Conservation (phyloP, 345 rosid genomes). For the Populus deltoides region DNA sequence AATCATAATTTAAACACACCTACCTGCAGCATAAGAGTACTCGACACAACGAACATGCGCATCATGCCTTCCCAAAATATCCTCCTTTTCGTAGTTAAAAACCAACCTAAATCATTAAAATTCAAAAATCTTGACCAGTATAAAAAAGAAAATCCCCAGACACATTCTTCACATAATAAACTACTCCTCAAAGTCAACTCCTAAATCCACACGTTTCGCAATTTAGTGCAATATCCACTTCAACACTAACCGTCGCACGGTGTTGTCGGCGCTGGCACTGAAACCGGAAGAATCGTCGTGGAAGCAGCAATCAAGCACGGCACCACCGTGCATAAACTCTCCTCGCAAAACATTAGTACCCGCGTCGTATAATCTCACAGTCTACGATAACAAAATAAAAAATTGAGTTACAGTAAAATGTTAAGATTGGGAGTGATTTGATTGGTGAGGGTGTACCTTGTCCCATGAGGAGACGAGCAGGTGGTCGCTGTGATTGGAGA, state of each 20-base stretch:
- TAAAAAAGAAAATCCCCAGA: neutral
- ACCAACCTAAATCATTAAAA: conserved; percentile 60
- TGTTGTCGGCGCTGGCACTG: conserved; percentile 71
- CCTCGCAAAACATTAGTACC: conserved; percentile 68
- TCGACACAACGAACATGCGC: conserved; percentile 88
- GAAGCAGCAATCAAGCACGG: conserved; percentile 95
- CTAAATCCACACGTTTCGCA: neutral
- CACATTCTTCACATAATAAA: neutral
- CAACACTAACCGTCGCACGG: conserved; percentile 63
- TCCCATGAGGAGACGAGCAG: conserved; percentile 98
- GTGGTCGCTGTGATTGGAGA: conserved; percentile 91
- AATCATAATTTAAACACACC: conserved; percentile 10
- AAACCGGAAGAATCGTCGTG: conserved; percentile 96
- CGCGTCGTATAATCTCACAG: conserved; percentile 78
- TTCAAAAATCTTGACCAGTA: conserved; percentile 8
- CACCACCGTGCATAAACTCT: conserved; percentile 87
- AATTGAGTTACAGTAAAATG: neutral
- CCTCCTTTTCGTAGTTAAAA: conserved; percentile 77
- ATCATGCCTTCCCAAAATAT: conserved; percentile 81
- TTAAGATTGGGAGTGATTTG: neutral
- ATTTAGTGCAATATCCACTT: neutral
- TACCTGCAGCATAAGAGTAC: conserved; percentile 94
- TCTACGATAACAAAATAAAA: conserved; percentile 24
- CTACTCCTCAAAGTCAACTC: neutral
- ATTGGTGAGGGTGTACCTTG: conserved; percentile 43